Percentiles rank a stretch among this genome's conserved stretches.
Evolutionary conservation across 176 grass and related monocot species (phyloP).

Genomic region (Chrysopogon serrulatus): DNA sequence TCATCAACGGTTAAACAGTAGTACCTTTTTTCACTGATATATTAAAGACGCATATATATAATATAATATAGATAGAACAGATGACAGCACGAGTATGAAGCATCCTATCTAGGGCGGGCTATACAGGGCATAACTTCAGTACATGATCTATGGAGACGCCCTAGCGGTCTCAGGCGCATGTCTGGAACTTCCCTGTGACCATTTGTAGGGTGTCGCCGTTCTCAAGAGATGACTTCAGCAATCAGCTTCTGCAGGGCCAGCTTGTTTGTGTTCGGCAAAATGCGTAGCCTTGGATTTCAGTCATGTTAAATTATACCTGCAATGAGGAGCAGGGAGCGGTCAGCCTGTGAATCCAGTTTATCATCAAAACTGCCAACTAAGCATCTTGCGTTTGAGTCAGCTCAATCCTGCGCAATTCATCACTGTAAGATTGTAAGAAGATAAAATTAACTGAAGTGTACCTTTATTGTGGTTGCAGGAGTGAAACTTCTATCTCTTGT

Average conservation of each 20-base stretch:
- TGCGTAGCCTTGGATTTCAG: neutral
- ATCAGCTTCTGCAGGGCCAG: neutral
- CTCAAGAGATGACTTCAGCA: neutral
- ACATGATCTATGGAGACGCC: neutral
- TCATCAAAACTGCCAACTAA: neutral
- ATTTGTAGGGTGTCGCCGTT: neutral
- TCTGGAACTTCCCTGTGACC: constrained; percentile 27
- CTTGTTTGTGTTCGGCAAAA: constrained; percentile 15
- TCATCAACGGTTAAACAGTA: neutral
- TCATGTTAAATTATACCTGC: neutral
- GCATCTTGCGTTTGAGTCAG: neutral
- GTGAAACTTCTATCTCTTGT: constrained; percentile 96
- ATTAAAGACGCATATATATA: neutral
- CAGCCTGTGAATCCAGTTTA: neutral
- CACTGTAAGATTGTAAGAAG: neutral
- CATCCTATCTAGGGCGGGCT: neutral
- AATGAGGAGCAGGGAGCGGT: neutral
- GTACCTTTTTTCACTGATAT: neutral
- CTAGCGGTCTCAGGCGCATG: constrained; percentile 28
- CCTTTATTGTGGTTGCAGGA: constrained; percentile 70
- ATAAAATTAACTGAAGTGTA: neutral
- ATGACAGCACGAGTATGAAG: neutral
- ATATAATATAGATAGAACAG: neutral
- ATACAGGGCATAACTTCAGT: constrained; percentile 7
- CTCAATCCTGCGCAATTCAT: neutral